Percentiles rank a stretch among this genome's conserved stretches.
Evolutionary conservation across 176 grass and related monocot species (phyloP).

Genomic region (Zoysia japonica): DNA sequence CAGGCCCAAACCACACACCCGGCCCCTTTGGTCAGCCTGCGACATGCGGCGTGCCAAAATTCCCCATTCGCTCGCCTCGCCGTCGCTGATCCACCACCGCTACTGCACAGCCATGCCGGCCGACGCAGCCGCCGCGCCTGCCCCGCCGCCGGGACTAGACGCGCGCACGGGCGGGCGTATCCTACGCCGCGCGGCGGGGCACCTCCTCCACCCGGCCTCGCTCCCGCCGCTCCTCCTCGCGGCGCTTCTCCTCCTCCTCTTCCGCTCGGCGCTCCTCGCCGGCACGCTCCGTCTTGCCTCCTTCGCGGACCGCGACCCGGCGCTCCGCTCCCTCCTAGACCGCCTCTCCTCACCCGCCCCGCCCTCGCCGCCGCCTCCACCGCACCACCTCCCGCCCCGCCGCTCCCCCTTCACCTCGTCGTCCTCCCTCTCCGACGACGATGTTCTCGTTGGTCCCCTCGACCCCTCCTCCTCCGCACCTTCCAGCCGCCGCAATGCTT

Average conservation of each 20-base stretch:
- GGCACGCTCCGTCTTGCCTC: constrained; percentile 65
- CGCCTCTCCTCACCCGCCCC: constrained; percentile 51
- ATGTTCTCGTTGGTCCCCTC: constrained; percentile 45
- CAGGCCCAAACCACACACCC: not conserved
- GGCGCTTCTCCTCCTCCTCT: constrained; percentile 67
- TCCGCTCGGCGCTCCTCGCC: constrained; percentile 73
- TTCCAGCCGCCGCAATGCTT: constrained; percentile 50
- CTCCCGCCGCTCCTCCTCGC: constrained; percentile 69
- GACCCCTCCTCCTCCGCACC: constrained; percentile 42
- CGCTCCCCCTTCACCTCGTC: constrained; percentile 58
- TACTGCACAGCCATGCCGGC: constrained; percentile 53
- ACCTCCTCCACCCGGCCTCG: constrained; percentile 55
- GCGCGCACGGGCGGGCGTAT: constrained; percentile 48
- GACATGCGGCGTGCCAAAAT: constrained; percentile 1
- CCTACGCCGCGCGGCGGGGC: constrained; percentile 48
- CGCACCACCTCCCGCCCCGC: constrained; percentile 50
- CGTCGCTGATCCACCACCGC: constrained; percentile 35
- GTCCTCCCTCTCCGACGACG: constrained; percentile 54
- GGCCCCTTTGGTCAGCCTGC: constrained; percentile 6
- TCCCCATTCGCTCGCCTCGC: constrained; percentile 44
- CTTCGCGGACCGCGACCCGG: constrained; percentile 62
- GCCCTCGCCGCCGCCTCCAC: constrained; percentile 35
- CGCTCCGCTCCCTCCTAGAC: constrained; percentile 63
- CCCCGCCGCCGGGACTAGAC: constrained; percentile 36
- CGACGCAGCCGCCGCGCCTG: constrained; percentile 38